phyloP scores from a whole-genome alignment of 2,329 filamentous ascomycete species.

The Pseudocercospora pini-densiflorae region DNA sequence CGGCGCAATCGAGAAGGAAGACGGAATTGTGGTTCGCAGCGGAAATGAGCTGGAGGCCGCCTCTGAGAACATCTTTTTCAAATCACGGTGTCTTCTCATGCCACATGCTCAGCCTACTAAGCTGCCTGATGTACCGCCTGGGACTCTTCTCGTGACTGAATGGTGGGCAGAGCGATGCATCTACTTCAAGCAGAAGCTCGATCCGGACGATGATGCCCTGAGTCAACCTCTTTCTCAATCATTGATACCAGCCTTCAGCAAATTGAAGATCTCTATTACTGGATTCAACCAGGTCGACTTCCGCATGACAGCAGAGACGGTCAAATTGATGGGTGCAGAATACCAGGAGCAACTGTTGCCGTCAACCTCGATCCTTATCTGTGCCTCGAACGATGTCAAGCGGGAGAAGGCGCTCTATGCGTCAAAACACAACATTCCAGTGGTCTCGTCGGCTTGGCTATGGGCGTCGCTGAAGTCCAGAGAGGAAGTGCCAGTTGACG shows the following conservation, averaged over 20 bases:
- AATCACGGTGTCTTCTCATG: constrained; percentile 36
- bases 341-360: constrained; percentile 79
- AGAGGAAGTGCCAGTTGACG: constrained; percentile 52
- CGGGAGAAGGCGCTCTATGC: constrained; percentile 81
- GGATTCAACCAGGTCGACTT: constrained; percentile 68
- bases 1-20: constrained; percentile 35
- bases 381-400: constrained; percentile 56
- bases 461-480: constrained; percentile 73
- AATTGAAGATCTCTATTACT: constrained; percentile 61
- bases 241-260: constrained; percentile 61
- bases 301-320: constrained; percentile 77
- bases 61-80: constrained; percentile 22
- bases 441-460: constrained; percentile 83
- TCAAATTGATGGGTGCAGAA: constrained; percentile 71
- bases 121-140: constrained; percentile 33
- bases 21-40: constrained; percentile 35
- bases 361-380: constrained; percentile 76
- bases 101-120: constrained; percentile 36
- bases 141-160: constrained; percentile 69
- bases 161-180: constrained; percentile 94
- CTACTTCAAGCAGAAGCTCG: constrained; percentile 71
- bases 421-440: constrained; percentile 73
- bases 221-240: constrained; percentile 72
- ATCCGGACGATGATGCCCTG: constrained; percentile 71
- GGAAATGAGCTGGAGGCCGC: constrained; percentile 30